Percentiles rank a stretch among this genome's conserved stretches.
phyloP scores from a whole-genome alignment of 2,329 filamentous ascomycete species.

The Clarireedia homoeocarpa region DNA sequence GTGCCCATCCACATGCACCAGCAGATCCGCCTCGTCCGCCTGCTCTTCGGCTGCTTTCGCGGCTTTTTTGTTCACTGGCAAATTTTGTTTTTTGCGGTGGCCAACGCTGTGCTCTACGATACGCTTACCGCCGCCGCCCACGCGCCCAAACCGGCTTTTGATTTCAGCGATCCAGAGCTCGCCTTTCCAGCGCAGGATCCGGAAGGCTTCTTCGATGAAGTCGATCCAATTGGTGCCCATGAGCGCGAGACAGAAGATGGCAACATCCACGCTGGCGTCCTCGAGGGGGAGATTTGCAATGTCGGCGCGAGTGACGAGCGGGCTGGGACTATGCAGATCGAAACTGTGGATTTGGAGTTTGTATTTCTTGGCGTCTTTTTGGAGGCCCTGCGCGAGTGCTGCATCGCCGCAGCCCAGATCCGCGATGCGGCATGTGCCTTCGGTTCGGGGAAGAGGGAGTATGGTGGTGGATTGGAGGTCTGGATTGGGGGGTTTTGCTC shows the following conservation, averaged over 20 bases:
- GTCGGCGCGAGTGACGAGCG: constrained; percentile 79
- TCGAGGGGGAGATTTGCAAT: constrained; percentile 74
- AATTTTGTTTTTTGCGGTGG: constrained; percentile 45
- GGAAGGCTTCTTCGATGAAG: constrained; percentile 93
- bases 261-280: constrained; percentile 72
- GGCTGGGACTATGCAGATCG: constrained; percentile 72
- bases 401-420: constrained; percentile 94
- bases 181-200: constrained; percentile 84
- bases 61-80: constrained; percentile 37
- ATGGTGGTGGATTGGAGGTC: constrained; percentile 11
- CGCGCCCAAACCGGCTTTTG: constrained; percentile 77
- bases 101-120: constrained; percentile 66
- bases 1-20: constrained; percentile 63
- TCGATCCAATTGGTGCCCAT: constrained; percentile 99
- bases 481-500: constrained; percentile 13
- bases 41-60: constrained; percentile 35
- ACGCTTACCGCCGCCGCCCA: constrained; percentile 37
- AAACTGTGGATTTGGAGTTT: constrained; percentile 73
- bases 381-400: constrained; percentile 63
- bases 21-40: constrained; percentile 48
- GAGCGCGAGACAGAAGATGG: constrained; percentile 89
- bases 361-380: constrained; percentile 54
- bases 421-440: constrained; percentile 68
- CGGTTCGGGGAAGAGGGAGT: constrained; percentile 57
- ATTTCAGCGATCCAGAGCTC: constrained; percentile 98